phyloP scores from a whole-genome alignment of 2,329 filamentous ascomycete species.

The Trichoderma sp. region DNA sequence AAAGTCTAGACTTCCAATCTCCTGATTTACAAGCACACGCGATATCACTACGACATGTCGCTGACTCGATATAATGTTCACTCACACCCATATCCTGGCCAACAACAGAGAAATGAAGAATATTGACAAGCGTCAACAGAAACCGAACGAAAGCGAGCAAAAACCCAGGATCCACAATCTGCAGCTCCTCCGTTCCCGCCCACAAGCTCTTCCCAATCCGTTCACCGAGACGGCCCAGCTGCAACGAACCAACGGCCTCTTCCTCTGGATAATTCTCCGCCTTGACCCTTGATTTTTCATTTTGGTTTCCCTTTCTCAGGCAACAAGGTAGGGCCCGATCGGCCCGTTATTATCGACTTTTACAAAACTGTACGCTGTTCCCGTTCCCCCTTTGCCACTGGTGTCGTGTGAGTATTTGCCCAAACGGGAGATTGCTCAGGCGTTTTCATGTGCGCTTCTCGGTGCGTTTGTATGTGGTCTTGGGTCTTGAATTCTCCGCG shows the following conservation, averaged over 20 bases:
- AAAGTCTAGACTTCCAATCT: not conserved
- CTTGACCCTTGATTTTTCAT: not conserved
- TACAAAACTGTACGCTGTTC: not conserved
- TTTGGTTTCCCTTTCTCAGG: no score
- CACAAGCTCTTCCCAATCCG: conserved; percentile 14
- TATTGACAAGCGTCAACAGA: not conserved
- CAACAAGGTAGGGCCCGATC: not conserved
- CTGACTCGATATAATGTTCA: not conserved
- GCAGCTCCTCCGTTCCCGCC: conserved; percentile 15
- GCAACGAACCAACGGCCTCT: not conserved
- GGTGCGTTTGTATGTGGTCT: no score
- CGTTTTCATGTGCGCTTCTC: no score
- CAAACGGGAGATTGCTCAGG: not conserved
- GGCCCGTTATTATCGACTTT: conserved; percentile 1
- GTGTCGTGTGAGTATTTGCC: conserved; percentile 22
- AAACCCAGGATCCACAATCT: conserved; percentile 9
- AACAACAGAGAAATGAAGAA: not conserved
- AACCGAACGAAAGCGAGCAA: not conserved
- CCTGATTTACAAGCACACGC: not conserved
- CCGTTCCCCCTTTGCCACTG: conserved; percentile 4
- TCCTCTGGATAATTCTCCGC: conserved; percentile 1
- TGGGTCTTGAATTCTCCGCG: no score
- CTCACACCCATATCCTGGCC: no score
- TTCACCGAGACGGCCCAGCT: conserved; percentile 15
- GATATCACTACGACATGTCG: not conserved